Base-by-base conservation (phyloP, 495 filamentous ascomycete genomes). In the Tuber microsphaerosporum region DNA sequence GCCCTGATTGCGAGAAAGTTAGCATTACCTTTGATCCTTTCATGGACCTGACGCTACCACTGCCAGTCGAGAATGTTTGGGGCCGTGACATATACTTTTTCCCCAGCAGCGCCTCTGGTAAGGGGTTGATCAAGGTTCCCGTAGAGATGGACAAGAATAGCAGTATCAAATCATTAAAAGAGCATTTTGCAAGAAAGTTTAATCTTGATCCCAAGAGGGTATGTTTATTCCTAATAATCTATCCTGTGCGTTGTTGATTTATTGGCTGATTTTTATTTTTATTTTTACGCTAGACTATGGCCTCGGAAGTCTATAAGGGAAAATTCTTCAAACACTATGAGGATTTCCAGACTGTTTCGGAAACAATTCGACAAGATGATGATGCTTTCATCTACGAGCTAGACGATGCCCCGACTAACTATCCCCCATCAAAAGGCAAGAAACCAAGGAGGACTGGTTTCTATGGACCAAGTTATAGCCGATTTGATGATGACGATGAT, bases 21-120 rank as follows among this genome's bases (percentile, higher is more conserved):
- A 97, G 93, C 87, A 97, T 99, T 77, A 99, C 95, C 7, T 98
- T 99, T 79, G 95, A 99, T 85, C 95, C 95, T 2, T 99, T 97
- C 87, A 97, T 92, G 85, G 95, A 93, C 75, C 84, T 98, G 44
- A 97, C 96, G 0, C 85, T 99, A 39, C 96, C 95, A 74, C 85
- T 99, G 44, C 96, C 95, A 0, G 88, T 97, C 74, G 90, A 93
- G 79, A 92, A 90, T 73, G 85, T 91, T 34, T 95, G 92, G 90
- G 87, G 84, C 73, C 90, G 91, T 75, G 85, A 89, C 3, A 85
- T 98, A 71, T 90, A 86, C 75, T 97, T 90, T 84, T 90, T 91
- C 74, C 92, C 92, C 14, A 85, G 94, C 12, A 87, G 90, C 72
- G 85, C 87, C 70, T 84, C 85, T 12, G 69, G 69, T 20, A 75